Evolutionary conservation across 257 asterid species (phyloP).

Genomic region (Plantago ovata): DNA sequence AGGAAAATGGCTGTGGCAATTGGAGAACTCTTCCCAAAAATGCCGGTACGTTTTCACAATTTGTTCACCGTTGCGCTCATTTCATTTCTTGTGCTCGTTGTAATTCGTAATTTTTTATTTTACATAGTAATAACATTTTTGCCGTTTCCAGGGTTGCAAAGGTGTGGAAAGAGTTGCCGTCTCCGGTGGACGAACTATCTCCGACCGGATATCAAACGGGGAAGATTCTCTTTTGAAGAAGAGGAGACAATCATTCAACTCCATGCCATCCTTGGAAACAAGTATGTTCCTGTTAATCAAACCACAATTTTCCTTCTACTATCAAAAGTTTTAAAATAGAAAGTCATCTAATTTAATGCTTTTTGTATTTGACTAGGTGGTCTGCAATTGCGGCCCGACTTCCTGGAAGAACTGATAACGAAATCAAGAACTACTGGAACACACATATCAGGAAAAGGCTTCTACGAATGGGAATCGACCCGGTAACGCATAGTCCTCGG

Average conservation of each 20-base stretch:
- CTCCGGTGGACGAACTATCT: slow-evolving; percentile 62
- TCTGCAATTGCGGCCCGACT: slow-evolving; percentile 62
- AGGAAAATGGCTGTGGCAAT: slow-evolving; percentile 48
- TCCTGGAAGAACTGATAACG: slow-evolving; percentile 68
- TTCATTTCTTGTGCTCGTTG: no score
- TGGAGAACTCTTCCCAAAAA: slow-evolving; percentile 65
- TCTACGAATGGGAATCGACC: slow-evolving; percentile 64
- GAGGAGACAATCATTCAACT: slow-evolving; percentile 66
- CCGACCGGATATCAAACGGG: slow-evolving; percentile 57
- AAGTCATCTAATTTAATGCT: not conserved
- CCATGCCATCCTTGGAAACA: slow-evolving; percentile 56
- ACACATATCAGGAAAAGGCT: slow-evolving; percentile 59
- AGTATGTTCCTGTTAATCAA: slow-evolving; percentile 29
- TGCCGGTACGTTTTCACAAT: slow-evolving; percentile 61
- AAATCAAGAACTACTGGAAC: slow-evolving; percentile 65
- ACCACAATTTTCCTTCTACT: no score
- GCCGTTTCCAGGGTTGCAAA: slow-evolving; percentile 38
- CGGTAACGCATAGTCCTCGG: slow-evolving; percentile 53
- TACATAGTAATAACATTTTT: no score
- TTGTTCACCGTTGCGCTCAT: no score
- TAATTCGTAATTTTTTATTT: no score
- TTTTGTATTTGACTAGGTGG: slow-evolving; percentile 36
- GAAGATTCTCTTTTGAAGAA: slow-evolving; percentile 58
- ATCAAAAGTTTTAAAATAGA: not conserved
- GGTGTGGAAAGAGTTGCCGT: slow-evolving; percentile 72